Percentiles rank a stretch among this genome's conserved stretches.
Evolutionary conservation across 2,329 filamentous ascomycete genomes (phyloP).

Genomic region (Coleophoma crateriformis): DNA sequence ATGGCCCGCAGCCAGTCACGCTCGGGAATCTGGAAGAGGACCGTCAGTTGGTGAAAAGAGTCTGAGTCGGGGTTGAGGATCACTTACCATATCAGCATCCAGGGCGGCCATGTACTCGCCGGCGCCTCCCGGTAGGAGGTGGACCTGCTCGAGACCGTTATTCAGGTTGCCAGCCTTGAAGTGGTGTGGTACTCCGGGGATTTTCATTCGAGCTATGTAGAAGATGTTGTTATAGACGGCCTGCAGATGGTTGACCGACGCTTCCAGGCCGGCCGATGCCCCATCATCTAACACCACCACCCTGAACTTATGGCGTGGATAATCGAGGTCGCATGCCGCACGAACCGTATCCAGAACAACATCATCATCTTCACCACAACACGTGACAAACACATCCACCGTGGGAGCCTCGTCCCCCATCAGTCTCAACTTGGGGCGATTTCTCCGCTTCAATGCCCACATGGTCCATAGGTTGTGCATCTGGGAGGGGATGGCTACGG

Average conservation of each 20-base stretch:
- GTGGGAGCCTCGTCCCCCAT: not conserved
- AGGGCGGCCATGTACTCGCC: constrained; percentile 52
- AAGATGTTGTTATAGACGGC: not conserved
- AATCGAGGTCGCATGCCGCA: not conserved
- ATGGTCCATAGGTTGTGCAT: constrained; percentile 17
- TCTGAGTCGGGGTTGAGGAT: no score
- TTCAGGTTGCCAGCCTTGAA: constrained; percentile 62
- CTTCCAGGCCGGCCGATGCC: not conserved
- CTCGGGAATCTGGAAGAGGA: constrained; percentile 40
- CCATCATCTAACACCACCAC: not conserved
- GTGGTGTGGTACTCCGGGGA: constrained; percentile 28
- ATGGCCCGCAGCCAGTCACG: constrained; percentile 49
- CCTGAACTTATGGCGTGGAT: not conserved
- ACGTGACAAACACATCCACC: not conserved
- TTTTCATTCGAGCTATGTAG: not conserved
- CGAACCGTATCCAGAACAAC: not conserved
- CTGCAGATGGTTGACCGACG: not conserved
- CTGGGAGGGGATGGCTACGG: constrained; percentile 28
- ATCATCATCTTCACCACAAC: not conserved
- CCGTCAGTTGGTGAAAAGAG: not conserved
- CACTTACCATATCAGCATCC: constrained; percentile 51
- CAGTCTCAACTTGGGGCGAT: constrained; percentile 38
- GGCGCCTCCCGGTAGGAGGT: constrained; percentile 44
- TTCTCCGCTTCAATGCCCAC: constrained; percentile 34
- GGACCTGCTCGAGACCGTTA: constrained; percentile 46